Conservation (phyloP, 768 basidiomycete genomes). For the Boletus vinaceobasis region DNA sequence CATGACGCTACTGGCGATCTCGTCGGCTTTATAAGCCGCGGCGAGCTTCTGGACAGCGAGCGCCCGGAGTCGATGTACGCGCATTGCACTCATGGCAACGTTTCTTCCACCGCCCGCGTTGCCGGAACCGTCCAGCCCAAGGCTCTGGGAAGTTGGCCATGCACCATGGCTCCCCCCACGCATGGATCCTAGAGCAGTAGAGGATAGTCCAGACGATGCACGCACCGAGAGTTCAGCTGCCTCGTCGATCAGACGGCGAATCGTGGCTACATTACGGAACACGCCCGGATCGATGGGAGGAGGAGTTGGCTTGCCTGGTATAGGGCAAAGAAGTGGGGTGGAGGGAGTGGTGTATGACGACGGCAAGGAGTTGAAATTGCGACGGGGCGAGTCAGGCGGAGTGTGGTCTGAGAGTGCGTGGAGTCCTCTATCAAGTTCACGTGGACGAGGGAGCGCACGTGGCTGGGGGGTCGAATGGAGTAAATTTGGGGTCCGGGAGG, state of each 20-base stretch:
- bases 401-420: constrained; percentile 34
- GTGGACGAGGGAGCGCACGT: constrained; percentile 23
- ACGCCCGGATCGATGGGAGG: constrained; percentile 90
- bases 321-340: constrained; percentile 49
- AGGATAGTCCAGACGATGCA: constrained; percentile 79
- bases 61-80: constrained; percentile 74
- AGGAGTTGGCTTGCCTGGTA: constrained; percentile 67
- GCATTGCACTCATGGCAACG: constrained; percentile 80
- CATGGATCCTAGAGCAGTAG: constrained; percentile 68
- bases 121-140: constrained; percentile 60
- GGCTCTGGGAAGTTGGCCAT: constrained; percentile 61
- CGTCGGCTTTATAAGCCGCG: constrained; percentile 81
- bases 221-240: constrained; percentile 86
- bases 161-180: constrained; percentile 43
- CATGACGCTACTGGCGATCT: constrained; percentile 91
- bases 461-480: background rate
- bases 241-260: constrained; percentile 83
- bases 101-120: constrained; percentile 60
- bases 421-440: constrained; percentile 44
- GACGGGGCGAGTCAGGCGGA: constrained; percentile 45
- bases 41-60: constrained; percentile 87
- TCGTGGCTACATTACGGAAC: constrained; percentile 69
- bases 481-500: constrained; percentile 20
- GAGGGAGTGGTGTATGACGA: constrained; percentile 30
- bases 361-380: constrained; percentile 34